phyloP scores from a whole-genome alignment of 345 rosid species.

The Boechera retrofracta region DNA sequence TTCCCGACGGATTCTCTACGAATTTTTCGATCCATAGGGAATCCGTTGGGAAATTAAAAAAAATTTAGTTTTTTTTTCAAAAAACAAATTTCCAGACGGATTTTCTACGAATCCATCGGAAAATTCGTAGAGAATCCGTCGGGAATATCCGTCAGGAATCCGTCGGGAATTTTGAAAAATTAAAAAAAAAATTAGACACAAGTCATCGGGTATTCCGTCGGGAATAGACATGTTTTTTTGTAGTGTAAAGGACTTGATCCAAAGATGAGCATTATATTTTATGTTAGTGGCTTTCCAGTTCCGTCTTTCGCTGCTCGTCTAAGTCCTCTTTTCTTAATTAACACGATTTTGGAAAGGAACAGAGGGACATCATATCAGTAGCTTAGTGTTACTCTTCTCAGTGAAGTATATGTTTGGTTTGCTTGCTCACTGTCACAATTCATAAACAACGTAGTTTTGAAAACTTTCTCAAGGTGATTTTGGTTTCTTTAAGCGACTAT shows the following conservation, averaged over 20 bases:
- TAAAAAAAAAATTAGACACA: too few relatives aligned
- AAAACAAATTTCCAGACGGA: too few relatives aligned
- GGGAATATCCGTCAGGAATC: too few relatives aligned
- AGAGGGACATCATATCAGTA: not conserved
- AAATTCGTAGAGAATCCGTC: too few relatives aligned
- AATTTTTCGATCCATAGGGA: too few relatives aligned
- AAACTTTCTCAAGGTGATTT: not conserved
- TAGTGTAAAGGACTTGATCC: not conserved
- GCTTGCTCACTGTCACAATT: slow-evolving; percentile 1
- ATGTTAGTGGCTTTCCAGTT: not conserved
- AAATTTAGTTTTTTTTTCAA: too few relatives aligned
- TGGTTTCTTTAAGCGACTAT: not conserved
- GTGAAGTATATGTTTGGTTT: slow-evolving; percentile 9
- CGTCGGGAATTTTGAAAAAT: too few relatives aligned
- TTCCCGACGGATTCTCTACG: too few relatives aligned
- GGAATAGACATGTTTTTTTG: too few relatives aligned
- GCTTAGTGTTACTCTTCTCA: slow-evolving; percentile 14
- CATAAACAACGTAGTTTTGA: not conserved
- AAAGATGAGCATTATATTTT: slow-evolving; percentile 5
- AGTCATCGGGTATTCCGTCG: too few relatives aligned
- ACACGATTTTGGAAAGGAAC: not conserved
- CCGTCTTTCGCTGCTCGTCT: not conserved
- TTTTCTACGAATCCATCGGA: too few relatives aligned
- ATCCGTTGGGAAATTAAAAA: too few relatives aligned
- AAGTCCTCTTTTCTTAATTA: not conserved